phyloP scores from a whole-genome alignment of 169 alveolate species.

The Plasmodium cynomolgi region DNA sequence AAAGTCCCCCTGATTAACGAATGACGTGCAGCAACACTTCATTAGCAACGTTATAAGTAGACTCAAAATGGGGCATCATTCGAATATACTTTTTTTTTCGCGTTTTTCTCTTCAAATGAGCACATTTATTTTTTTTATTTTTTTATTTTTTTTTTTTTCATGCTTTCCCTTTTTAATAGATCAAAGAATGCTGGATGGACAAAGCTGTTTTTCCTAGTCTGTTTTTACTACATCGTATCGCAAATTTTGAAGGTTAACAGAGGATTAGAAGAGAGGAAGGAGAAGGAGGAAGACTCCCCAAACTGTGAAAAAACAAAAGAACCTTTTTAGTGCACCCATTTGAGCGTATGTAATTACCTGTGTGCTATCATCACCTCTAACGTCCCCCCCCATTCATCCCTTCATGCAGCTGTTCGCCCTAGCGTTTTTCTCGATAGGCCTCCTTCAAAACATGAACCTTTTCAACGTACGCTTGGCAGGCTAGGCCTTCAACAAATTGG shows the following conservation, averaged over 20 bases:
- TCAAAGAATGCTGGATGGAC: slow-evolving; percentile 65
- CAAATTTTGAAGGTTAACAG: slow-evolving; percentile 53
- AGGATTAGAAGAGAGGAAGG: not conserved
- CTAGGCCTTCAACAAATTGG: not conserved
- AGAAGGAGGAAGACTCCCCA: not conserved
- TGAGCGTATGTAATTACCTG: not conserved
- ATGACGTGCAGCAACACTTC: not conserved
- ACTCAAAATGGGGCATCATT: not conserved
- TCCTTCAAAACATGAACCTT: slow-evolving; percentile 47
- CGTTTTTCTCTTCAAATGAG: not conserved
- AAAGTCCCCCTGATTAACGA: not conserved
- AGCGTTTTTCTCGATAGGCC: slow-evolving; percentile 63
- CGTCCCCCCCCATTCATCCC: not conserved
- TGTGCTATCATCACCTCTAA: not conserved
- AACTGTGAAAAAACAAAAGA: not conserved
- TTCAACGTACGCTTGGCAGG: slow-evolving; percentile 16
- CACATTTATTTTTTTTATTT: not conserved
- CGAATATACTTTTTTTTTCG: not conserved
- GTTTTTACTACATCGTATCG: slow-evolving; percentile 36
- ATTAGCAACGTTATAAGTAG: not conserved
- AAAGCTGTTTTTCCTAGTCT: slow-evolving; percentile 23
- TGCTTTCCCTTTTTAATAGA: slow-evolving; percentile 2
- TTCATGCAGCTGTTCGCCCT: slow-evolving; percentile 21
- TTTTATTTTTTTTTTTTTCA: not conserved
- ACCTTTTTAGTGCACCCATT: not conserved